Conservation (phyloP, 306 rosid genomes). For the Myrica gale region DNA sequence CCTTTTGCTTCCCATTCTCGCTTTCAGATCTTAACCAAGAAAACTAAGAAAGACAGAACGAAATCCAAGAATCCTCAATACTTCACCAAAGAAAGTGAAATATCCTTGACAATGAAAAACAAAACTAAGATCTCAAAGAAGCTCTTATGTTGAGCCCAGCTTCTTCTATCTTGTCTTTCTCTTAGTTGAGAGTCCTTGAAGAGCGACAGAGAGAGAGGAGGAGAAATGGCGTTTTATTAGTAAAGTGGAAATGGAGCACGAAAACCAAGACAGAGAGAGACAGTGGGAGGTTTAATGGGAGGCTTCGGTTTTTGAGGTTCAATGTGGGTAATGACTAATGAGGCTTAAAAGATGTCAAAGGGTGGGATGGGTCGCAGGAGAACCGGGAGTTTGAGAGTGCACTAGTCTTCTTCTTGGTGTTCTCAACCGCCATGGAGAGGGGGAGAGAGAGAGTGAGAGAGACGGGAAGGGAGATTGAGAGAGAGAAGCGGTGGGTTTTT, state of each 20-base stretch:
- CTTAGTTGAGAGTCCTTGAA: constrained; percentile 23
- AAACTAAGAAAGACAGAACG: constrained; percentile 11
- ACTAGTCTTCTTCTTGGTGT: constrained; percentile 21
- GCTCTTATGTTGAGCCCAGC: constrained; percentile 36
- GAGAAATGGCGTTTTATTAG: constrained; percentile 25
- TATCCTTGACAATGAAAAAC: constrained; percentile 16
- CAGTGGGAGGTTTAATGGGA: constrained; percentile 7
- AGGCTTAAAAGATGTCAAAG: constrained; percentile 29
- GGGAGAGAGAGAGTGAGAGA: too few species aligned
- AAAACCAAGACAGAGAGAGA: constrained; percentile 45
- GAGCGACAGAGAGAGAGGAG: constrained; percentile 18
- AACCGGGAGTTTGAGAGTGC: constrained; percentile 3
- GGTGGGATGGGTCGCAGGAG: constrained; percentile 26
- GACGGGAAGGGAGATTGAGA: background rate
- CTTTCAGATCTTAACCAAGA: constrained; percentile 35
- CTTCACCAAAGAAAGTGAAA: constrained; percentile 4
- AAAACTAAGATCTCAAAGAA: constrained; percentile 54
- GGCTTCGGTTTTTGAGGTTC: background rate
- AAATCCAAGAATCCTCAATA: constrained; percentile 24
- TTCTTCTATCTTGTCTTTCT: background rate
- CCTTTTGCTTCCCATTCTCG: constrained; percentile 89
- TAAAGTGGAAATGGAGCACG: constrained; percentile 60
- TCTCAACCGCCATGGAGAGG: constrained; percentile 51
- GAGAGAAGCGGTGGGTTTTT: constrained; percentile 4
- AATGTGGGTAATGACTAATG: constrained; percentile 9